A percentile compares a stretch with the other conserved stretches of the same genome.
These are phyloP conservation scores for Colletotrichum gigasporum DNA, from an alignment of 2,329 filamentous ascomycete species.

Conservation along the genomic window DNA sequence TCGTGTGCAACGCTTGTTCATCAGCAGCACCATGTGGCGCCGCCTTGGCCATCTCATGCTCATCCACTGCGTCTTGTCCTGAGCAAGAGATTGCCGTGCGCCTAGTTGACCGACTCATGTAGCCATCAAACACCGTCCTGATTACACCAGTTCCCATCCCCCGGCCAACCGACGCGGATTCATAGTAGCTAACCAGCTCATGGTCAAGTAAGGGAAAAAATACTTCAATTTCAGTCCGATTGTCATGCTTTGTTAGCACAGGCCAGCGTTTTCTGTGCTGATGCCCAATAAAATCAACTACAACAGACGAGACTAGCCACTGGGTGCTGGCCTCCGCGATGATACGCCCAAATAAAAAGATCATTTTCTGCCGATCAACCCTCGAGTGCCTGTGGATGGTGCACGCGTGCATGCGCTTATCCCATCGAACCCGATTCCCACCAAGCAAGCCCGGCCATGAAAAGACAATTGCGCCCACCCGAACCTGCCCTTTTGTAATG, in stretches of 20 bases:
- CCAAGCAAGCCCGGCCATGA: constrained; percentile 6
- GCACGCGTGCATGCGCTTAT: not conserved
- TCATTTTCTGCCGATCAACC: not conserved
- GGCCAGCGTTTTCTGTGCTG: no score
- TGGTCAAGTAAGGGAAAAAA: no score
- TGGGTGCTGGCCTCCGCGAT: not conserved
- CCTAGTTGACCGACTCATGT: no score
- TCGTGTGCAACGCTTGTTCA: not conserved
- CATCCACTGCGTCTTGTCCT: not conserved
- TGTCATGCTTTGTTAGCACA: no score
- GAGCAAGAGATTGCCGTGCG: no score
- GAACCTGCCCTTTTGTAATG: constrained; percentile 6
- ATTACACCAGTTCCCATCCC: not conserved
- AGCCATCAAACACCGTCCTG: no score
- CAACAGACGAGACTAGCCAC: constrained; percentile 1
- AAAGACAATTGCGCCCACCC: constrained; percentile 5
- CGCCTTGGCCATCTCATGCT: not conserved
- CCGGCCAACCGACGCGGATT: no score
- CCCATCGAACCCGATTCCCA: constrained; percentile 11
- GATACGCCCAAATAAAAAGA: not conserved
- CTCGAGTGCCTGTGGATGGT: not conserved
- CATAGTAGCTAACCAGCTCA: no score
- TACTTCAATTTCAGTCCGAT: no score
- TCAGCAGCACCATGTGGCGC: not conserved
- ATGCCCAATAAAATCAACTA: not conserved